Percentiles rank a stretch among this genome's conserved stretches.
phyloP scores from a whole-genome alignment of 2,329 filamentous ascomycete species.

The Dactylellina drechsleri region DNA sequence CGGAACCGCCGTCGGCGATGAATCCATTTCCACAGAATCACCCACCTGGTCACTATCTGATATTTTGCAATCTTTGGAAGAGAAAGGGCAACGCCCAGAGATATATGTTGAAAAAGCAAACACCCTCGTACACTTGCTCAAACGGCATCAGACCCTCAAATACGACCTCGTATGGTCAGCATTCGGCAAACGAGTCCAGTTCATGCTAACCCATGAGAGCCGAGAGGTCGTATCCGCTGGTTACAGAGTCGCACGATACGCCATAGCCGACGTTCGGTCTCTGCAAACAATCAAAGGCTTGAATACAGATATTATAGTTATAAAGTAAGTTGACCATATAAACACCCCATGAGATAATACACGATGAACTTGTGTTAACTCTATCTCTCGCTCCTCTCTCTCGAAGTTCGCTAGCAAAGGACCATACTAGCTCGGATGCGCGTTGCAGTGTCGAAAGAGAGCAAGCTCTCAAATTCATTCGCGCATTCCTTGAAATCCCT shows the following conservation, averaged over 20 bases:
- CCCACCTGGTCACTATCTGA: constrained; percentile 92
- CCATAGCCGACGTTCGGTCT: constrained; percentile 90
- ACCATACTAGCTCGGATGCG: constrained; percentile 60
- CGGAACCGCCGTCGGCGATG: constrained; percentile 40
- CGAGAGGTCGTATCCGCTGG: constrained; percentile 94
- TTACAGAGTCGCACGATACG: constrained; percentile 91
- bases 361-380: not conserved
- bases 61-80: constrained; percentile 86
- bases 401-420: constrained; percentile 49
- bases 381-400: constrained; percentile 4
- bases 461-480: constrained; percentile 94
- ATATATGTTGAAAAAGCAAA: constrained; percentile 96
- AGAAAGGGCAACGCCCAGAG: constrained; percentile 86
- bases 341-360: not conserved
- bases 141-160: constrained; percentile 88
- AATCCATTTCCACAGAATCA: constrained; percentile 70
- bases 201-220: constrained; percentile 94
- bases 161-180: constrained; percentile 97
- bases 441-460: constrained; percentile 98
- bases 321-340: constrained; percentile 67
- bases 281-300: constrained; percentile 85
- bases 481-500: constrained; percentile 94
- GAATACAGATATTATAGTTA: constrained; percentile 91
- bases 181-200: constrained; percentile 91
- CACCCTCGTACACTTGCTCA: constrained; percentile 94